Base-by-base conservation (phyloP, 345 rosid genomes). In the Populus simonii region DNA sequence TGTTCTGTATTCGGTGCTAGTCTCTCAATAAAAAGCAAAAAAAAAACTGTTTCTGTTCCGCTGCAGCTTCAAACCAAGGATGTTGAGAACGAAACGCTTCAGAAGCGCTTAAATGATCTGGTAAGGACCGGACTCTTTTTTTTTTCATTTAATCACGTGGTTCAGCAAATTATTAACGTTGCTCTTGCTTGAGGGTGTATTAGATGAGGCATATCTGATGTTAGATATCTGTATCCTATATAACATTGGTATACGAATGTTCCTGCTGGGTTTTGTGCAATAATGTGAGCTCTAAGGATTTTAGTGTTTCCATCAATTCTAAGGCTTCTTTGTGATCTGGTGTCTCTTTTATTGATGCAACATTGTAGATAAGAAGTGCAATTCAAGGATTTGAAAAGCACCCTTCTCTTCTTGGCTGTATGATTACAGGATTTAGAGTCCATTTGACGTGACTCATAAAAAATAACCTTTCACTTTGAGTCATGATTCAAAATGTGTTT, bases 11-110 rank as follows among this genome's bases (percentile, higher is more conserved):
- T 67, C 25, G 23, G 25, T 29, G 35, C 29, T 76, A 36, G 11
- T 6, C 15, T 9, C 27, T 25, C 17, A 17, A 66, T 22, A 11
- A 31, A 25, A 33, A n/a, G 25, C 62, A 73, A 39, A 31, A 7
- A 70, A 15, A n/a, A 9, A 41, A 41, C 29, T 72, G 12, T 70
- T 57, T 27, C 78, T 20, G 45, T 29, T 62, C 68, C 72, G 80
- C 7, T 80, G 66, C 88, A 93, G 98, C 89, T 93, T 78, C 93
- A 90, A 78, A 75, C 89, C 36, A 88, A 77, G 81, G 92, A 90
- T 81, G 86, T 23, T 1, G 93, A 93, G 84, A 87, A 86, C 36
- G 90, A 84, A 67, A 80, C 83, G 15, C 79, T 92, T 74, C 87
- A 82, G 80, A 83, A 75, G 65, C 94, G 89, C 74, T 75, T 96